These are phyloP conservation scores for Rhodocollybia butyracea DNA, from an alignment of 768 basidiomycete species.

Conservation along the genomic window DNA sequence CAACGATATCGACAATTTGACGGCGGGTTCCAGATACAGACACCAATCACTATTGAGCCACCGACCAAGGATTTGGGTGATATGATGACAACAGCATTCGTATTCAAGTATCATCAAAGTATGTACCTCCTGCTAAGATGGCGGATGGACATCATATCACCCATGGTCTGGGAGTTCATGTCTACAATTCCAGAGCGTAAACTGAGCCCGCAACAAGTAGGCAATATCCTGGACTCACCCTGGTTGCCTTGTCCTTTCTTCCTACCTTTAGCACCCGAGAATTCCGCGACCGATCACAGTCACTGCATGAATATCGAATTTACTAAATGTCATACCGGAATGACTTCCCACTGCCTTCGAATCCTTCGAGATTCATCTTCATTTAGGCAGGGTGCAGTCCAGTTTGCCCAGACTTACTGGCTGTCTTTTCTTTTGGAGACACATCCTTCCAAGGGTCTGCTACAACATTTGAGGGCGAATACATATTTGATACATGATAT, in stretches of 20 bases:
- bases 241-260: not conserved
- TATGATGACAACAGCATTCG: not conserved
- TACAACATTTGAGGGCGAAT: not conserved
- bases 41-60: not conserved
- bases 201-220: not conserved
- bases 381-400: not conserved
- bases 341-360: not conserved
- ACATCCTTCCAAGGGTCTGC: not conserved
- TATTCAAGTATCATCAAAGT: not conserved
- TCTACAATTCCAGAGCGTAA: not conserved
- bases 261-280: not conserved
- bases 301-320: not conserved
- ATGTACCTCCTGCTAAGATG: too few relatives aligned
- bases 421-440: not conserved
- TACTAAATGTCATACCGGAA: not conserved
- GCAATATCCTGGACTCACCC: not conserved
- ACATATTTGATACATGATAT: not conserved
- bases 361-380: not conserved
- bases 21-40: not conserved
- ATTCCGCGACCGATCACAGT: not conserved
- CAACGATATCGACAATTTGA: not conserved
- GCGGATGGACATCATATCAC: too few relatives aligned
- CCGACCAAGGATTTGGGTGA: not conserved
- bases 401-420: not conserved
- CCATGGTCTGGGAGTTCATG: not conserved